Base-by-base conservation (phyloP, 257 asterid genomes). In the Knoxia roxburghii region DNA sequence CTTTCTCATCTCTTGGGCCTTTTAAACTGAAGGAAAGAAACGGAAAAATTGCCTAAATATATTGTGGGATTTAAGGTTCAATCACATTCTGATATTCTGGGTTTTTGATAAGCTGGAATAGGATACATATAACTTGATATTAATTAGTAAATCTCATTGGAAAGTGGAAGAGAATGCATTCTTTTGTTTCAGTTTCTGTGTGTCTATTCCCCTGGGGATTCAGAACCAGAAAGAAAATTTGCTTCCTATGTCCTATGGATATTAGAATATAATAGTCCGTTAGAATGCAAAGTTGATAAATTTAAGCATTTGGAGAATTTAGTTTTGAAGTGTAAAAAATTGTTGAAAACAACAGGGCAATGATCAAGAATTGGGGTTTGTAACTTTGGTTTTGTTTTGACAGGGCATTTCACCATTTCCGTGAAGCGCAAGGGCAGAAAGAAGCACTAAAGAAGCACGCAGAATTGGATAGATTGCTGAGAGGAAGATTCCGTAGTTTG, bases 331-430 rank as follows among this genome's bases (percentile, higher is more conserved):
- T 33, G 41, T 56, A 56, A 8, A 18, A 56, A 21, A 26, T 55
- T 55, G 37, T 27, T 57, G 41, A 30, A 18, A 50, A 21, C 23
- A 12, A 32, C 9, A 9, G 17, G 46, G 48, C 8, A 59, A 33
- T 35, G 13, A n/a, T n/a, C n/a, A n/a, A n/a, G n/a, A n/a, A n/a
- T n/a, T n/a, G n/a, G n/a, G n/a, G n/a, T n/a, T n/a, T n/a, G n/a
- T n/a, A n/a, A n/a, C n/a, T 46, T 20, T 9, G 46, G 64, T 59
- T 33, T 54, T 64, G 63, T 33, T 59, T 61, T 71, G 64, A 76
- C 88, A 89, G 97, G 97, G 95, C 91, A 55, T 86, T 90, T 80
- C 97, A 90, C 82, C 95, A 86, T 79, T 84, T 74, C 58, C 84
- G 91, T 54, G 82, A 71, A 49, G 78, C 23, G 8, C 76, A 82